Percentiles rank a stretch among this genome's conserved stretches.
These are phyloP conservation scores for Lepidium africanum DNA, from an alignment of 345 rosid genomes.

Conservation along the genomic window DNA sequence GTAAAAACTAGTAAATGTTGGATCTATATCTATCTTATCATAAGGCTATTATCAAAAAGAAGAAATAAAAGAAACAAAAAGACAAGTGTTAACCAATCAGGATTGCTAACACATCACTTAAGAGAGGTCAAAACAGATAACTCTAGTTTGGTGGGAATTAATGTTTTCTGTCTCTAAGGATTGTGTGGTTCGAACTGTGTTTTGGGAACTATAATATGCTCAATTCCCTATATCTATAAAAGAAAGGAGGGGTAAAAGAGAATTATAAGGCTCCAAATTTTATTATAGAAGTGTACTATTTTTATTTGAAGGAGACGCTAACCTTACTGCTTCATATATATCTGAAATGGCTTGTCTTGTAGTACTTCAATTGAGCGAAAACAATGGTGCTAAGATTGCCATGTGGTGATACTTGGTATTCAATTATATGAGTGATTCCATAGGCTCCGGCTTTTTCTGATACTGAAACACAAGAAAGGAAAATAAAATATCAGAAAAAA, in stretches of 20 bases:
- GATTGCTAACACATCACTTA: conserved; percentile 22
- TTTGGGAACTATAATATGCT: conserved; percentile 20
- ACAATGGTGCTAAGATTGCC: conserved; percentile 32
- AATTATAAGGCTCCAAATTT: neutral
- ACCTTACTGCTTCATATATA: conserved; percentile 25
- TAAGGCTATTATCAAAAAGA: neutral
- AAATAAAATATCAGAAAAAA: conserved; percentile 2
- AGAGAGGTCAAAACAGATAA: conserved; percentile 20
- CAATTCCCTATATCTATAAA: conserved; percentile 7
- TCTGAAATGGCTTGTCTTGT: conserved; percentile 42
- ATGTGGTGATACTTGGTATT: conserved; percentile 35
- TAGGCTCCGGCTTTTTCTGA: conserved; percentile 27
- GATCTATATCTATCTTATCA: conserved; percentile 7
- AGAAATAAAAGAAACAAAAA: neutral
- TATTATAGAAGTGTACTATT: conserved; percentile 18
- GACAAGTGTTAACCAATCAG: conserved; percentile 22
- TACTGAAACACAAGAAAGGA: conserved; percentile 9
- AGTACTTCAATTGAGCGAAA: conserved; percentile 34
- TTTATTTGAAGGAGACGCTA: conserved; percentile 4
- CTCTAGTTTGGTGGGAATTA: conserved; percentile 23
- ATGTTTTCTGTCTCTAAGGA: conserved; percentile 11
- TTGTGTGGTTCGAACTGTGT: conserved; percentile 24
- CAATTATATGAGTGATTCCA: conserved; percentile 30
- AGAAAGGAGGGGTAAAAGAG: neutral
- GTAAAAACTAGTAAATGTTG: conserved; percentile 18